Conservation (phyloP, 495 filamentous ascomycete species). For the Xylaria sp. region DNA sequence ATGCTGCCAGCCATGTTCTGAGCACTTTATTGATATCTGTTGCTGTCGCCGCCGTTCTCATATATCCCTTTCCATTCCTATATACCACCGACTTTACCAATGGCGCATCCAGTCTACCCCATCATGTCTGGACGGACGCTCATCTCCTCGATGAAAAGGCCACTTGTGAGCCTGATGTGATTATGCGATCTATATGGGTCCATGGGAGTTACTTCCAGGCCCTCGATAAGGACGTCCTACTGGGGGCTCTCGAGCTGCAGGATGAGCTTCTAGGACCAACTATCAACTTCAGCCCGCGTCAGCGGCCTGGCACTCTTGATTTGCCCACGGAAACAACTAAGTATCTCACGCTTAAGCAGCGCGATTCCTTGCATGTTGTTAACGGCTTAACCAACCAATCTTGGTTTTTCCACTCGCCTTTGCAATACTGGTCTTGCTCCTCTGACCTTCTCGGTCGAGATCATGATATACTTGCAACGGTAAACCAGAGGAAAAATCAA, state of each 20-base stretch:
- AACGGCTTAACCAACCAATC: slow-evolving; percentile 60
- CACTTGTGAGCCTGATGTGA: slow-evolving; percentile 55
- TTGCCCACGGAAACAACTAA: slow-evolving; percentile 33
- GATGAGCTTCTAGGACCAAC: slow-evolving; percentile 63
- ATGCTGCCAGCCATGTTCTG: slow-evolving; percentile 70
- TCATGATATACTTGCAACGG: slow-evolving; percentile 64
- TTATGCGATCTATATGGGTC: slow-evolving; percentile 65
- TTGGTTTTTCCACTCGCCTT: slow-evolving; percentile 74
- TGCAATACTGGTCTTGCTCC: slow-evolving; percentile 77
- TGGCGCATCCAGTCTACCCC: slow-evolving; percentile 67
- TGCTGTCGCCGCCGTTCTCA: slow-evolving; percentile 65
- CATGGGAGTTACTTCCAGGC: slow-evolving; percentile 74
- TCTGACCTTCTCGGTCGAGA: slow-evolving; percentile 60
- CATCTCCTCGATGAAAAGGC: slow-evolving; percentile 57
- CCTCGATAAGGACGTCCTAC: slow-evolving; percentile 64
- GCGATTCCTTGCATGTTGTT: slow-evolving; percentile 57
- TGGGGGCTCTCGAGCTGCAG: slow-evolving; percentile 68
- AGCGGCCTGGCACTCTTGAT: slow-evolving; percentile 29
- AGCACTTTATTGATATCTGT: slow-evolving; percentile 68
- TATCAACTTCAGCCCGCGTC: slow-evolving; percentile 55
- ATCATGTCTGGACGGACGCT: slow-evolving; percentile 79
- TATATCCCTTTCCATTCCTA: slow-evolving; percentile 72
- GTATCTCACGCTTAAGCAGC: slow-evolving; percentile 47
- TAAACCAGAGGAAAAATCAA: slow-evolving; percentile 62
- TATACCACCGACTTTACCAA: slow-evolving; percentile 67